phyloP scores from a whole-genome alignment of 768 basidiomycete genomes.

The Mycena olivaceomarginata region DNA sequence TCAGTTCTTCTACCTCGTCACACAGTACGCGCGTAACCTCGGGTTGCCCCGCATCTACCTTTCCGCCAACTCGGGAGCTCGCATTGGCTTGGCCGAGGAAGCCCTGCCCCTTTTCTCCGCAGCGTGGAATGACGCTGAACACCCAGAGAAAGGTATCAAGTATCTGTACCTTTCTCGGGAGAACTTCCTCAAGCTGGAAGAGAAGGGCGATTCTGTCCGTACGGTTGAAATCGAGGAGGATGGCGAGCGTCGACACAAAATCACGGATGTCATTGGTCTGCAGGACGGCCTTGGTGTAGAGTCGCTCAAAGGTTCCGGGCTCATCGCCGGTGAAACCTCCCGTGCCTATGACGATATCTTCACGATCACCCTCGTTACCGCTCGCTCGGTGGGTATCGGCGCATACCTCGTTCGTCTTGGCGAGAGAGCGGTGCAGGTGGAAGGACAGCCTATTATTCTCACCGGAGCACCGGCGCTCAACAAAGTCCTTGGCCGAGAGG shows the following conservation, averaged over 20 bases:
- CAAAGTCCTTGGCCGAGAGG: slow-evolving; percentile 99
- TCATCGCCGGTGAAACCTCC: slow-evolving; percentile 99
- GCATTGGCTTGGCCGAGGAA: slow-evolving; percentile 97
- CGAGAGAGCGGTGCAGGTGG: slow-evolving; percentile 98
- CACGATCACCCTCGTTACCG: slow-evolving; percentile 98
- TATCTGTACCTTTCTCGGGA: slow-evolving; percentile 98
- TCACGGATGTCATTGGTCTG: slow-evolving; percentile 97
- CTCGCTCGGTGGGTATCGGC: slow-evolving; percentile 98
- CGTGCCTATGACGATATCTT: slow-evolving; percentile 99
- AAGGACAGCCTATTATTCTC: slow-evolving; percentile 99
- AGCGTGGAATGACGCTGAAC: slow-evolving; percentile 89
- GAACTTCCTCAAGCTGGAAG: slow-evolving; percentile 91
- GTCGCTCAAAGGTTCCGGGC: slow-evolving; percentile 95
- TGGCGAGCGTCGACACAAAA: slow-evolving; percentile 93
- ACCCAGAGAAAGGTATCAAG: slow-evolving; percentile 96
- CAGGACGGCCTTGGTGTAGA: slow-evolving; percentile 99
- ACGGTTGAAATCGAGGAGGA: slow-evolving; percentile 90
- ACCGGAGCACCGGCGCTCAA: slow-evolving; percentile 98
- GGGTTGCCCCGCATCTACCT: slow-evolving; percentile 98
- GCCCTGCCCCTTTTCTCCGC: slow-evolving; percentile 90
- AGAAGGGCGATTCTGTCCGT: slow-evolving; percentile 88
- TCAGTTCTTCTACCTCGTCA: slow-evolving; percentile 96
- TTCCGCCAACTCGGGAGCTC: slow-evolving; percentile 98
- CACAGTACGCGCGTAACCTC: slow-evolving; percentile 91
- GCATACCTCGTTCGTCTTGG: slow-evolving; percentile 99